Evolutionary conservation across 192 early-diverging fungal species (phyloP).

Genomic region (Lunasporangiospora selenospora): DNA sequence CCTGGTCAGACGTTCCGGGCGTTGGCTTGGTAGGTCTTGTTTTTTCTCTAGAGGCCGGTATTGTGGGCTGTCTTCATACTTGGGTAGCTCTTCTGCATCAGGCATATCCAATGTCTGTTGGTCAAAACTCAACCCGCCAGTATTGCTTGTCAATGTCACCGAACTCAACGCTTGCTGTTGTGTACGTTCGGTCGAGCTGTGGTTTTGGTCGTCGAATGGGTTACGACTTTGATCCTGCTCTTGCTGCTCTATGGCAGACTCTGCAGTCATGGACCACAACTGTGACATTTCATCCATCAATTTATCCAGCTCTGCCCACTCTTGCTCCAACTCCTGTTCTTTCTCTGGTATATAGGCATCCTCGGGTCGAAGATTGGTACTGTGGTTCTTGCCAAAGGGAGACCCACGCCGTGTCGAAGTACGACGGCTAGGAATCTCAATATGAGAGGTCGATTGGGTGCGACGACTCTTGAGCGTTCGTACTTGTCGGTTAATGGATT

Average conservation of each 20-base stretch:
- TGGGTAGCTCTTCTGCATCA: constrained; percentile 15
- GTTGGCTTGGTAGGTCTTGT: not conserved
- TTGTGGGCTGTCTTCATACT: constrained; percentile 25
- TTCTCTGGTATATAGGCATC: not conserved
- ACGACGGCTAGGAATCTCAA: constrained; percentile 17
- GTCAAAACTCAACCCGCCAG: no score
- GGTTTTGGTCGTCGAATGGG: no score
- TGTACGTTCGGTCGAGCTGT: no score
- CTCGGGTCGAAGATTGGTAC: not conserved
- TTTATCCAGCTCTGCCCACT: constrained; percentile 36
- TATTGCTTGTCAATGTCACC: no score
- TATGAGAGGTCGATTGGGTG: constrained; percentile 40
- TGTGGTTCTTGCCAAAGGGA: not conserved
- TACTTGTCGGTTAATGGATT: constrained; percentile 43
- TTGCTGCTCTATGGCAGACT: no score
- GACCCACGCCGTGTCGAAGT: not conserved
- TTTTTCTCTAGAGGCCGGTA: constrained; percentile 17
- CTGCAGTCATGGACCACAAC: no score
- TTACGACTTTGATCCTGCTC: no score
- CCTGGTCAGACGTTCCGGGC: not conserved
- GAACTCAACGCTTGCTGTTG: no score
- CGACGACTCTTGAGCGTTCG: constrained; percentile 28
- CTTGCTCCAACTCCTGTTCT: constrained; percentile 16
- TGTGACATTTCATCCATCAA: constrained; percentile 45
- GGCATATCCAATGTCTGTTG: constrained; percentile 35